A percentile compares a stretch with the other conserved stretches of the same genome.
These are phyloP conservation scores for Candida tallmaniae DNA, from an alignment of 805 yeast species.

Conservation along the genomic window DNA sequence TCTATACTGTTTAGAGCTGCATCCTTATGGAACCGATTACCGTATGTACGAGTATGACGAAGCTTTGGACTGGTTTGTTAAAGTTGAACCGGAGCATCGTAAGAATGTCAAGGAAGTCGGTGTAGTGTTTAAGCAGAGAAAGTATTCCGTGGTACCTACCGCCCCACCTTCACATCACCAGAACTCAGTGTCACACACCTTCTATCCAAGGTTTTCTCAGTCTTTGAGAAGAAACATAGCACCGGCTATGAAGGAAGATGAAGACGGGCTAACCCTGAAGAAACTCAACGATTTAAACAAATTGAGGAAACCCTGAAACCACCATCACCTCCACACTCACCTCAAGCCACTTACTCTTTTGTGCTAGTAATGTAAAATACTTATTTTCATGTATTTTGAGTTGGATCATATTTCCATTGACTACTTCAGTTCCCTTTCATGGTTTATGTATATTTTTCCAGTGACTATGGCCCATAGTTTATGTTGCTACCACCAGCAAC, in stretches of 20 bases:
- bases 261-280: slow-evolving; percentile 15
- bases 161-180: slow-evolving; percentile 49
- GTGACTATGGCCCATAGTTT: no score
- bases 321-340: no score
- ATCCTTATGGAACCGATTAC: slow-evolving; percentile 96
- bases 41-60: slow-evolving; percentile 85
- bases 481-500: no score
- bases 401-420: no score
- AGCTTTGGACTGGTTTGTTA: slow-evolving; percentile 66
- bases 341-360: no score
- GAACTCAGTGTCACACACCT: background rate
- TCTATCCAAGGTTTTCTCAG: background rate
- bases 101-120: slow-evolving; percentile 67
- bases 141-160: slow-evolving; percentile 72
- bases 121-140: slow-evolving; percentile 62
- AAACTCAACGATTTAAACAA: slow-evolving; percentile 27
- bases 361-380: no score
- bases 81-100: slow-evolving; percentile 54
- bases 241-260: slow-evolving; percentile 9
- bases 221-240: slow-evolving; percentile 12
- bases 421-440: no score
- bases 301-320: slow-evolving; percentile 23
- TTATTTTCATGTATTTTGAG: no score
- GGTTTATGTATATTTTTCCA: no score
- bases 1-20: slow-evolving; percentile 82